These are phyloP conservation scores for Solanum verrucosum DNA, from an alignment of 257 asterid genomes.

Conservation along the genomic window DNA sequence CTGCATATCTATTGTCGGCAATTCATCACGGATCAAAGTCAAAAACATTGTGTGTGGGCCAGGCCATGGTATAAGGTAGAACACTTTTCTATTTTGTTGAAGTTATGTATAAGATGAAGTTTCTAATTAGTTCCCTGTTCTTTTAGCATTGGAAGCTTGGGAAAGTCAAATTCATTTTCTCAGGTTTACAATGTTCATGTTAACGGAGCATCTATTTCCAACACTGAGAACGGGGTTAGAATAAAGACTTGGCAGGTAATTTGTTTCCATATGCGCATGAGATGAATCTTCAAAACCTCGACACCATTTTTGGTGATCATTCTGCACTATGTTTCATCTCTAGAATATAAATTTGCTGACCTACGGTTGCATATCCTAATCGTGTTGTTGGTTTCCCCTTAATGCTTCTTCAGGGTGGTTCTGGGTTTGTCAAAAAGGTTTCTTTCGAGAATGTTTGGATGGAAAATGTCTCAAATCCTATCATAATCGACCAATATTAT, in stretches of 20 bases:
- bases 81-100: not conserved
- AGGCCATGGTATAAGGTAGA: constrained; percentile 91
- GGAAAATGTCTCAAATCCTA: constrained; percentile 87
- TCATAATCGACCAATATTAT: constrained; percentile 76
- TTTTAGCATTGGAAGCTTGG: constrained; percentile 85
- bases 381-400: not conserved
- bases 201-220: constrained; percentile 33
- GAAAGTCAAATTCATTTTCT: constrained; percentile 40
- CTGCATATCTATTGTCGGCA: constrained; percentile 86
- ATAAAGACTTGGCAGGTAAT: constrained; percentile 94
- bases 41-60: constrained; percentile 42
- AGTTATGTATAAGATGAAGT: not conserved
- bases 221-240: constrained; percentile 67
- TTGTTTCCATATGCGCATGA: not conserved
- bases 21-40: constrained; percentile 51
- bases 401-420: constrained; percentile 53
- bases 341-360: not conserved
- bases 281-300: not conserved
- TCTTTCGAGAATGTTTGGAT: constrained; percentile 53
- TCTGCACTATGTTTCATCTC: not conserved
- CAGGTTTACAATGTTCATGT: constrained; percentile 53
- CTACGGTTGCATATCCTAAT: not conserved
- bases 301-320: not conserved
- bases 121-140: not conserved
- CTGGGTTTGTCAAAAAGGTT: constrained; percentile 63